These are phyloP conservation scores for Phytophthora pini DNA, from an alignment of 352 stramenopile genomes.

Conservation along the genomic window DNA sequence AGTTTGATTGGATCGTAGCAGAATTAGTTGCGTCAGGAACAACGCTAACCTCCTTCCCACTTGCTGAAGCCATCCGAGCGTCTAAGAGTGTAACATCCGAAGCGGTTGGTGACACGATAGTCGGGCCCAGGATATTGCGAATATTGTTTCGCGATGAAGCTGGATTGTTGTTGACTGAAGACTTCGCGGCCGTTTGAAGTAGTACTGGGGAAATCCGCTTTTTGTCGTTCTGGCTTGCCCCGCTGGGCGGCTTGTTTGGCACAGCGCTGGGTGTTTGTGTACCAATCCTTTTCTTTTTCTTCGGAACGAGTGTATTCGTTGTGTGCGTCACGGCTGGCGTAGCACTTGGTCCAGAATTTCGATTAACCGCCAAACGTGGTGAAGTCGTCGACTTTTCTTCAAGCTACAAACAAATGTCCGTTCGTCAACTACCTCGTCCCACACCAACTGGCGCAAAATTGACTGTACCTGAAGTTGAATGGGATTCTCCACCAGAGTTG, in stretches of 20 bases:
- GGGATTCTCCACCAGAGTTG: conserved; percentile 81
- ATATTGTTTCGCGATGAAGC: conserved; percentile 84
- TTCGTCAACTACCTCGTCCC: conserved; percentile 8
- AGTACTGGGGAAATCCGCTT: conserved; percentile 70
- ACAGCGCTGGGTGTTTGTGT: conserved; percentile 4
- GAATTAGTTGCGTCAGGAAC: conserved; percentile 30
- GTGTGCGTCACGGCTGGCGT: conserved; percentile 13
- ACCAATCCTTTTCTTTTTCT: conserved; percentile 55
- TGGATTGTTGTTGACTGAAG: conserved; percentile 43
- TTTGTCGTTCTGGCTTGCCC: conserved; percentile 61
- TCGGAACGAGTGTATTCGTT: conserved; percentile 68
- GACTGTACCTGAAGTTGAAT: conserved; percentile 71
- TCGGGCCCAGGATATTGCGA: conserved; percentile 76
- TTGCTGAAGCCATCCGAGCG: conserved; percentile 54
- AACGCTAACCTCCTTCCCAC: conserved; percentile 35
- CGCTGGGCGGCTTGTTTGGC: conserved; percentile 30
- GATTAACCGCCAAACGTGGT: conserved; percentile 11
- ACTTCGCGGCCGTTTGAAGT: conserved; percentile 36
- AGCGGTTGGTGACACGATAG: conserved; percentile 52
- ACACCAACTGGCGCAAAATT: conserved; percentile 6
- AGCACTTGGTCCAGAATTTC: conserved; percentile 13
- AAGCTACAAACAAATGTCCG: conserved; percentile 44
- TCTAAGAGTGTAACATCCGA: conserved; percentile 63
- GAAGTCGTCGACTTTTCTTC: conserved; percentile 63
- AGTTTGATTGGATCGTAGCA: conserved; percentile 17